Conservation (phyloP, 371 early-diverging fungal species). For the Batkoa obscura region DNA sequence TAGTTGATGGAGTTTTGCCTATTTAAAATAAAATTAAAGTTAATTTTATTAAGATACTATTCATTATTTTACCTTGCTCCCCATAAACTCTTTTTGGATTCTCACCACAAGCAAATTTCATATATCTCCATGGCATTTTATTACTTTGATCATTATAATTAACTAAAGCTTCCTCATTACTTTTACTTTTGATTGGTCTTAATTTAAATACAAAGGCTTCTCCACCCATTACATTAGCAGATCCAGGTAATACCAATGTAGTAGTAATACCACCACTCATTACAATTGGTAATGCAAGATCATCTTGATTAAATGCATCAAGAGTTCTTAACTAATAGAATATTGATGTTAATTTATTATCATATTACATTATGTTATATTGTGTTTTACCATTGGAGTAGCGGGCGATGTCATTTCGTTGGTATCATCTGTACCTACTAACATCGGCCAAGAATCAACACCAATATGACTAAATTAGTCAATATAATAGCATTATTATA, state of each 20-base stretch:
- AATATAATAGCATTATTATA: neutral
- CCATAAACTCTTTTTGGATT: conserved; percentile 40
- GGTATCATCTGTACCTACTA: conserved; percentile 29
- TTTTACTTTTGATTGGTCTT: conserved; percentile 29
- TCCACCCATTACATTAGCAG: conserved; percentile 62
- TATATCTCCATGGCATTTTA: conserved; percentile 37
- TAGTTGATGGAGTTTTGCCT: conserved; percentile 21
- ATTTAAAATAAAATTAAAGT: neutral
- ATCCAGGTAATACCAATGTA: conserved; percentile 53
- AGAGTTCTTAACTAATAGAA: conserved; percentile 20
- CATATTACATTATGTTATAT: neutral
- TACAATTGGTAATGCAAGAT: conserved; percentile 40
- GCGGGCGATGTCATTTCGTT: conserved; percentile 51
- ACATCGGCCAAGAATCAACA: conserved; percentile 31
- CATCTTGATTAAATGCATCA: conserved; percentile 40
- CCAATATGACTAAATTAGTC: conserved; percentile 27
- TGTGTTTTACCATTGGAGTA: conserved; percentile 24
- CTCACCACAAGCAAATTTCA: conserved; percentile 81
- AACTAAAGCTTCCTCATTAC: conserved; percentile 44
- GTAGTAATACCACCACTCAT: conserved; percentile 66
- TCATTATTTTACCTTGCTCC: conserved; percentile 9
- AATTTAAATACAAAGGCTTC: conserved; percentile 51
- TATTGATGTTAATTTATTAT: neutral
- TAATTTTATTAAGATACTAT: neutral
- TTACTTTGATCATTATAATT: conserved; percentile 15